Conservation (phyloP, 306 rosid genomes). For the Quercus bicolor region DNA sequence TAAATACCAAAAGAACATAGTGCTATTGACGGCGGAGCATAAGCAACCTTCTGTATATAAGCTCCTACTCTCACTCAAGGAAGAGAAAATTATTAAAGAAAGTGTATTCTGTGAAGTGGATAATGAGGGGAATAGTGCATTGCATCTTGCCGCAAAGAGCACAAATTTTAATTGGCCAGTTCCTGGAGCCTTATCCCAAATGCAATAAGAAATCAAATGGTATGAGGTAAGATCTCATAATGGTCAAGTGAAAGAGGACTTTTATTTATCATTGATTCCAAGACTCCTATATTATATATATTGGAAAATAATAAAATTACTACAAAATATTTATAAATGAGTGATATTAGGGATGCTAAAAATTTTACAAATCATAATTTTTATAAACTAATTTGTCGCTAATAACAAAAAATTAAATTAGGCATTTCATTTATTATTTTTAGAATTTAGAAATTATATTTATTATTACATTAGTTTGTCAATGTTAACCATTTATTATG, state of each 20-base stretch:
- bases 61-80: neutral
- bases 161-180: conserved; percentile 13
- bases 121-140: conserved; percentile 3
- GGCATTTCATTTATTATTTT: no score
- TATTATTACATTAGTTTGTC: rapidly evolving
- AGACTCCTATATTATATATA: no score
- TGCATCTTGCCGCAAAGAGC: conserved; percentile 26
- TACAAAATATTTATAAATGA: rapidly evolving
- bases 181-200: conserved; percentile 28
- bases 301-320: rapidly evolving
- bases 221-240: conserved; percentile 12
- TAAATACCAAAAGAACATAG: conserved; percentile 9
- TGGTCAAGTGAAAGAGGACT: no score
- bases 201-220: conserved; percentile 26
- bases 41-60: conserved; percentile 12
- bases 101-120: conserved; percentile 13
- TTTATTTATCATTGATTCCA: no score
- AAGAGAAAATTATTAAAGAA: neutral
- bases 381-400: no score
- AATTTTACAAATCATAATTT: no score
- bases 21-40: conserved; percentile 12
- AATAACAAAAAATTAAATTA: no score
- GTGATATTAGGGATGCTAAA: no score
- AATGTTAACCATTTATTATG: no score
- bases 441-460: no score